Conservation (phyloP, 257 asterid genomes). For the Solanum sparsipilum region DNA sequence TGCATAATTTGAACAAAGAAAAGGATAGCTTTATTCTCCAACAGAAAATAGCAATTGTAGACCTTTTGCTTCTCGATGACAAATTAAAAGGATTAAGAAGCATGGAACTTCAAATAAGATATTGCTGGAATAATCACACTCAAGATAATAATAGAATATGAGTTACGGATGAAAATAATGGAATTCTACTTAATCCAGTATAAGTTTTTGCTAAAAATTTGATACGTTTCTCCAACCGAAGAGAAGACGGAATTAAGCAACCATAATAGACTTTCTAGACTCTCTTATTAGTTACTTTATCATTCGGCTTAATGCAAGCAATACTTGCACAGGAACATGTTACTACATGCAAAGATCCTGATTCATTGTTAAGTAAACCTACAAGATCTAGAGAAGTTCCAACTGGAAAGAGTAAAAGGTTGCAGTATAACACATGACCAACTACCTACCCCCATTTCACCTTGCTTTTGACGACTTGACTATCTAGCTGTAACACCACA, state of each 20-base stretch:
- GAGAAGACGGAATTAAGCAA: background rate
- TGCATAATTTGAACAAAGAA: background rate
- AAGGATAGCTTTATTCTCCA: background rate
- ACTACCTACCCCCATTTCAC: conserved; percentile 91
- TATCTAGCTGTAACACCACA: conserved; percentile 66
- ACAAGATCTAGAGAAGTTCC: background rate
- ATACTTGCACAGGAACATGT: background rate
- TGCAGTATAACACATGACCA: background rate
- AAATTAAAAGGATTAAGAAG: background rate
- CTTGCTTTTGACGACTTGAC: conserved; percentile 78
- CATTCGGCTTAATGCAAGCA: background rate
- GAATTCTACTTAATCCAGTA: background rate
- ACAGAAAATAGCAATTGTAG: background rate
- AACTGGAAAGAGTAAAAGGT: background rate
- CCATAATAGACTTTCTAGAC: background rate
- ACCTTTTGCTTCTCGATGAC: background rate
- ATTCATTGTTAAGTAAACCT: background rate
- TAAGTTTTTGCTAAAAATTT: background rate
- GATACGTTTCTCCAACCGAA: background rate
- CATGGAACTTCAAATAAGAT: background rate
- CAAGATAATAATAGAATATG: background rate
- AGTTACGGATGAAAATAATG: background rate
- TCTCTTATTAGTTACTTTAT: background rate
- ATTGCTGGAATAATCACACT: background rate
- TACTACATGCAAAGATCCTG: background rate